A percentile compares a stretch with the other conserved stretches of the same genome.
phyloP scores from a whole-genome alignment of 495 filamentous ascomycete species.

The Hypoxylon perforatum region DNA sequence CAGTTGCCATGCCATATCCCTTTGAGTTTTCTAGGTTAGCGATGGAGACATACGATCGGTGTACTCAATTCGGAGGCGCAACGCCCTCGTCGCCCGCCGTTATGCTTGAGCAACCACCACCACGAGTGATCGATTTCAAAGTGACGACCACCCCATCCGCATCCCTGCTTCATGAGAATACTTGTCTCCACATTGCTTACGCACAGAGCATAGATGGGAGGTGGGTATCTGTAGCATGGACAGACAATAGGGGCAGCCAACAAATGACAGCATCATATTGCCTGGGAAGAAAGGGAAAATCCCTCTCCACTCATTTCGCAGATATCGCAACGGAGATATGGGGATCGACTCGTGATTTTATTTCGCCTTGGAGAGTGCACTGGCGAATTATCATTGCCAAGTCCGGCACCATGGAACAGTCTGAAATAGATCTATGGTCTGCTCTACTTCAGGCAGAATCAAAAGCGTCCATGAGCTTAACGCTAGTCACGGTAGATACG shows the following conservation, averaged over 20 bases:
- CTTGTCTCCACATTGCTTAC: slow-evolving; percentile 87
- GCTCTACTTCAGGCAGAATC: slow-evolving; percentile 53
- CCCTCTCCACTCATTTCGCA: slow-evolving; percentile 63
- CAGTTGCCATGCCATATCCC: slow-evolving; percentile 74
- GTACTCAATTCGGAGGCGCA: slow-evolving; percentile 65
- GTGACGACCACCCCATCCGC: slow-evolving; percentile 72
- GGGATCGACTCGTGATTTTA: slow-evolving; percentile 81
- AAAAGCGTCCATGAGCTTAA: slow-evolving; percentile 63
- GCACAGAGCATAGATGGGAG: slow-evolving; percentile 81
- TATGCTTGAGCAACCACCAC: slow-evolving; percentile 76
- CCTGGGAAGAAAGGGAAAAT: slow-evolving; percentile 71
- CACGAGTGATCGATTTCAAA: slow-evolving; percentile 82
- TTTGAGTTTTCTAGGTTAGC: slow-evolving; percentile 74
- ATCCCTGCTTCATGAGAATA: slow-evolving; percentile 83
- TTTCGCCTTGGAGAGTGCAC: slow-evolving; percentile 73
- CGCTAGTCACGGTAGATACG: slow-evolving; percentile 73
- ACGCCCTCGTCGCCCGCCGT: slow-evolving; percentile 71
- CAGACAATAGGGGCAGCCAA: slow-evolving; percentile 80
- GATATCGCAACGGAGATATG: slow-evolving; percentile 85
- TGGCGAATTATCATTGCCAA: slow-evolving; percentile 86
- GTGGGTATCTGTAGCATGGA: slow-evolving; percentile 95
- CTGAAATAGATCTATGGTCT: slow-evolving; percentile 76
- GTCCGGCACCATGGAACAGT: slow-evolving; percentile 74
- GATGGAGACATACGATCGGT: slow-evolving; percentile 88
- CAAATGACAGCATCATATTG: slow-evolving; percentile 85